Percentiles rank a stretch among this genome's conserved stretches.
These are phyloP conservation scores for Drosera spatulata DNA, from an alignment of 179 eudicot species.

Conservation along the genomic window DNA sequence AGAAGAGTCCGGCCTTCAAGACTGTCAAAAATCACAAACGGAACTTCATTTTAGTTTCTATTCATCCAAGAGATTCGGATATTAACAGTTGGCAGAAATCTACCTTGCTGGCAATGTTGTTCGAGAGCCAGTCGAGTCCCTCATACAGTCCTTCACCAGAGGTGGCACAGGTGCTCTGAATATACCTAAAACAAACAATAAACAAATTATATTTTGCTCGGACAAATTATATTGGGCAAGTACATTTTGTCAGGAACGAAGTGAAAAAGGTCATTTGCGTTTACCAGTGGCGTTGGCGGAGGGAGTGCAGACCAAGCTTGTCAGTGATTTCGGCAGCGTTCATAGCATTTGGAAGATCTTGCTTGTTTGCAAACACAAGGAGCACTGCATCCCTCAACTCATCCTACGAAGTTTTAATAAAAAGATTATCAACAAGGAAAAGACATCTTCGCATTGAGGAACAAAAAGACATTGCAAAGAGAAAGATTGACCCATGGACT, in stretches of 20 bases:
- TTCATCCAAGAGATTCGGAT: constrained; percentile 2
- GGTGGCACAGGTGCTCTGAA: constrained; percentile 30
- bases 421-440: not conserved
- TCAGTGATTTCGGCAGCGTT: too few species aligned
- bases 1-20: too few species aligned
- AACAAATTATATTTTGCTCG: not conserved
- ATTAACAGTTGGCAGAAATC: constrained; percentile 47
- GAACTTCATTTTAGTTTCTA: constrained; percentile 3
- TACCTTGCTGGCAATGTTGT: constrained; percentile 7
- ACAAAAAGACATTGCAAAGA: too few species aligned
- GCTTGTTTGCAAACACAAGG: constrained; percentile 51
- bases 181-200: constrained; percentile 22
- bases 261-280: not conserved
- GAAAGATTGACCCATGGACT: not conserved
- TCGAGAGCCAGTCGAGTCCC: too few species aligned
- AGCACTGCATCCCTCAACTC: constrained; percentile 54
- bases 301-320: too few species aligned
- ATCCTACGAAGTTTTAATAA: constrained; percentile 21
- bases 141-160: too few species aligned
- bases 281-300: constrained; percentile 45
- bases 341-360: constrained; percentile 48
- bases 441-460: not conserved
- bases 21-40: constrained; percentile 5
- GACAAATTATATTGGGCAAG: not conserved
- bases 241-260: not conserved